Base-by-base conservation (phyloP, 305 asterid genomes). In the Fraxinus sp. region DNA sequence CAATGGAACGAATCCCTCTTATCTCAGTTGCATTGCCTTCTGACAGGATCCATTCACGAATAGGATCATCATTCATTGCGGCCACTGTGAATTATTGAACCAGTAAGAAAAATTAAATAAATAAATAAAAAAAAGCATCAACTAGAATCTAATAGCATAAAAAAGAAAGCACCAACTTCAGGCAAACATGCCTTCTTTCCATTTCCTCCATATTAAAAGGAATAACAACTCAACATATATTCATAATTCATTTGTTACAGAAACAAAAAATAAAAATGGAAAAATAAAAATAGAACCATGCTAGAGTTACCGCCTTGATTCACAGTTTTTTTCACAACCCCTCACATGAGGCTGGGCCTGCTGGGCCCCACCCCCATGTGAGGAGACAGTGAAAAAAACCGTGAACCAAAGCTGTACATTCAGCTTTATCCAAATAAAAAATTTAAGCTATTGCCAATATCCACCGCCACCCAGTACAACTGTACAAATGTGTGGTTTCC, bases 21-120 rank as follows among this genome's bases (percentile, higher is more conserved):
- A 96, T 91, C 85, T 91, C 87, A 80, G 93, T 91, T 77, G 98
- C 98, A 83, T 94, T 93, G 84, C 98, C 99, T 88, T 93, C 98
- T 3, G 98, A 88, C 9, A 94, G 84, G 83, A 96, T 93, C 99
- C 98, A 96, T 82, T 94, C 97, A 6, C 93, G 91, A 77, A 96
- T 76, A 5, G 98, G 99, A 87, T 96, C 99, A 73, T 88, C 90
- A 80, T 91, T 87, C 93, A 93, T 87, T 68, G 97, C 88, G 35
- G 95, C 92, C 89, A 85, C 96, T 96, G 94, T 49, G 71, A 75
- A 81, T 75, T 80, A 80, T 57, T 37, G 79, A 75, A n/a, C 52
- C 18, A 80, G 36, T 28, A 55, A 71, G 39, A 28, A 55, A 71
- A 71, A 26, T 13, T 33, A 20, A 74, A 77, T 41, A 70, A 32